Base-by-base conservation (phyloP, 345 rosid species). In the Linum trigynum region DNA sequence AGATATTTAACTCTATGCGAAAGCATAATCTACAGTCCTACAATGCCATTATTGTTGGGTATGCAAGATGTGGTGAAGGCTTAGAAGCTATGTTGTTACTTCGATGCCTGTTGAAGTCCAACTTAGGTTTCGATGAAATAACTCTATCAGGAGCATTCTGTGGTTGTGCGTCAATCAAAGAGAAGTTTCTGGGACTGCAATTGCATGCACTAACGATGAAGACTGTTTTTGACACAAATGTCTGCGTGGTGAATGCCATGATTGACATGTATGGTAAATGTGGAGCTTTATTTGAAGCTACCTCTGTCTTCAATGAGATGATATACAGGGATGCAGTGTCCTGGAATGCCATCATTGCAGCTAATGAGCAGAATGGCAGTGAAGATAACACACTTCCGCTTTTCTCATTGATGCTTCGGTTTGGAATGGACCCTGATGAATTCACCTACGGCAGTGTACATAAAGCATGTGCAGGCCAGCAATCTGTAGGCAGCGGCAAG, bases 251-350 rank as follows among this genome's bases (percentile, higher is more conserved):
- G 69, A 90, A 90, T 78, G 89, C 98, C 43, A 81, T 86, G 39
- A 72, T 94, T 39, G 97, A 88, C 78, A 90, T 94, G 99, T 88
- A 84, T 48, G 99, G 96, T 69, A 94, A 88, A 82, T 85, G 96
- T 61, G 80, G 86, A 78, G 89, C 84, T 75, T 60, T 90, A 38
- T 50, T 16, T 14, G 99, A 90, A 77, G 97, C 95, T 14, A 77
- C 75, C 69, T 7, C 50, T 35, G 66, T 85, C 53, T 88, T 90
- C 55, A 66, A 84, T 70, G 92, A 84, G 79, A 90, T 92, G 99
- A 77, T 74, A 35, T 77, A 69, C 74, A 83, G 88, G 62, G 96
- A 92, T 76, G 85, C 81, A 55, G 86, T 92, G 57, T 86, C 97
- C 57, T 92, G 99, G 99, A 92, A 92, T 74, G 90, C 97, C 41